Evolutionary conservation across 1,284 basidiomycete species (phyloP).

Genomic region (Austropuccinia psidii): DNA sequence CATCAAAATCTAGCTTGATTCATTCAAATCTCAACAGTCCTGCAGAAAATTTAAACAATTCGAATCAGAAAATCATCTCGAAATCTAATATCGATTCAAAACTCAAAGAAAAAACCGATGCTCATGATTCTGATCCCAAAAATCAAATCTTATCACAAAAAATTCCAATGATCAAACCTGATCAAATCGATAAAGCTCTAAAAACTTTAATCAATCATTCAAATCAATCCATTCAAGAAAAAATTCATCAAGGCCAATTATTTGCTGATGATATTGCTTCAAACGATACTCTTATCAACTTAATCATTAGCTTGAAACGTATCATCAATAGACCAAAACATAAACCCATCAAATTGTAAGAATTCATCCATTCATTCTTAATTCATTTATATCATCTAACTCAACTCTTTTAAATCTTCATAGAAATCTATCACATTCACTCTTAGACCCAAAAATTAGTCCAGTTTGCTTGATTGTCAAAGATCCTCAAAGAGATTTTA

Average conservation of each 20-base stretch:
- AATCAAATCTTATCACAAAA: neutral
- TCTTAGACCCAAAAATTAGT: constrained; percentile 69
- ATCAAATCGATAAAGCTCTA: constrained; percentile 70
- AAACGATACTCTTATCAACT: constrained; percentile 75
- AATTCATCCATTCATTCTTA: constrained; percentile 38
- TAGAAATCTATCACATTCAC: constrained; percentile 70
- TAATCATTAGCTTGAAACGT: constrained; percentile 72
- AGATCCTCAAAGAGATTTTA: constrained; percentile 92
- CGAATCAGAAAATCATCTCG: too few relatives aligned
- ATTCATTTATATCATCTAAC: neutral
- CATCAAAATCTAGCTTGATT: too few relatives aligned
- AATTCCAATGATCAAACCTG: constrained; percentile 53
- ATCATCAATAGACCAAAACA: constrained; percentile 66
- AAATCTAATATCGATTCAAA: too few relatives aligned
- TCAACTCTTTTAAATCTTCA: neutral
- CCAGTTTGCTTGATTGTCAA: constrained; percentile 85
- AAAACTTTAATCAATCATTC: constrained; percentile 58
- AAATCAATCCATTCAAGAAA: constrained; percentile 58
- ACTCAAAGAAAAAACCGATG: neutral
- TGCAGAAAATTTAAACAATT: too few relatives aligned
- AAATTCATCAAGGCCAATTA: constrained; percentile 54
- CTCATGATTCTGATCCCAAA: neutral
- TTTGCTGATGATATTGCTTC: constrained; percentile 68
- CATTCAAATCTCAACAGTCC: too few relatives aligned
- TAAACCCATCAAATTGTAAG: constrained; percentile 76